Evolutionary conservation across 2,329 filamentous ascomycete genomes (phyloP).

Genomic region (Tolypocladium album): DNA sequence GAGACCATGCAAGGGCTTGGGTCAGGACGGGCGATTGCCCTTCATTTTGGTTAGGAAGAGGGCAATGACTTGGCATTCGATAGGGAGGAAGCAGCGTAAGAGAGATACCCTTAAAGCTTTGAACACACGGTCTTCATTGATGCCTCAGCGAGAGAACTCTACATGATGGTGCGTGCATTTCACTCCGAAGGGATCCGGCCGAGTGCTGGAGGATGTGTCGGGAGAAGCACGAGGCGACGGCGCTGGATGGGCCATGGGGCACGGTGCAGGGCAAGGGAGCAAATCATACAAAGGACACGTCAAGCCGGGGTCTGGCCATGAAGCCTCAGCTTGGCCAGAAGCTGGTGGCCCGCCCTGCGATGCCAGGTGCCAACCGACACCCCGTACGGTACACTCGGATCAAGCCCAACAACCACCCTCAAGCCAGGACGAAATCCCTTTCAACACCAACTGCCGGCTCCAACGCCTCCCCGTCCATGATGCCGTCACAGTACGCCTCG

Average conservation of each 20-base stretch:
- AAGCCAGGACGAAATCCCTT: constrained; percentile 1
- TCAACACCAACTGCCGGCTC: constrained; percentile 1
- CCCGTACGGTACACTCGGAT: neutral
- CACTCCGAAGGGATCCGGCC: too few species aligned
- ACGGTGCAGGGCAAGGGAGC: too few species aligned
- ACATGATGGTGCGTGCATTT: too few species aligned
- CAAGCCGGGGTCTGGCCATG: neutral
- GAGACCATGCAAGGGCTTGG: neutral
- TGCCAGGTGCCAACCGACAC: neutral
- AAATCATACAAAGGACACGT: neutral
- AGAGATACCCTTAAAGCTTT: neutral
- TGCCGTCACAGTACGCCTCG: constrained; percentile 21
- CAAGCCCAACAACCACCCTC: neutral
- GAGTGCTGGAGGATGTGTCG: too few species aligned
- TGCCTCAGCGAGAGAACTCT: neutral
- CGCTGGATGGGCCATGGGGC: too few species aligned
- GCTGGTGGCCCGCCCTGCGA: neutral
- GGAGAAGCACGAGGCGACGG: too few species aligned
- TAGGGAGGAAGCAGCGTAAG: neutral
- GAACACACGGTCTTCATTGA: neutral
- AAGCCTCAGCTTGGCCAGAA: neutral
- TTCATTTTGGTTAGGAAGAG: neutral
- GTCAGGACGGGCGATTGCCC: neutral
- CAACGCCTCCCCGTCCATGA: constrained; percentile 21
- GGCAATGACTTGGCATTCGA: neutral